Evolutionary conservation across 305 asterid genomes (phyloP).

Genomic region (Striga hermonthica): DNA sequence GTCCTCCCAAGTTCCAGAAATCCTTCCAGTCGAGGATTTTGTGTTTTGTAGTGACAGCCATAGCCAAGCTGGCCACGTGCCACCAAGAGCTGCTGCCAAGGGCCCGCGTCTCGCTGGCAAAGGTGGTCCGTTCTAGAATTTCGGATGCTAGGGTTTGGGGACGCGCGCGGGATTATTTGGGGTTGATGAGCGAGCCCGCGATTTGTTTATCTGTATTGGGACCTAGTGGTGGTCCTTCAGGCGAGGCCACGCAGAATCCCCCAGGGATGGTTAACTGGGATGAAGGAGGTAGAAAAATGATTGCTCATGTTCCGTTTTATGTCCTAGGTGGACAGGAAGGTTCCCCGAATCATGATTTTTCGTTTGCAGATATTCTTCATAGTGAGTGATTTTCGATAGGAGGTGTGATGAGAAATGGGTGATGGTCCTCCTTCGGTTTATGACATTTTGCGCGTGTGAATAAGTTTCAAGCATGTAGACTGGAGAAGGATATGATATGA

Average conservation of each 20-base stretch:
- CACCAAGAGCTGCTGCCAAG: conserved; percentile 84
- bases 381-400: conserved; percentile 35
- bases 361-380: conserved; percentile 65
- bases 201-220: conserved; percentile 83
- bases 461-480: too few relatives aligned
- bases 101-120: conserved; percentile 85
- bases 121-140: conserved; percentile 87
- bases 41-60: conserved; percentile 91
- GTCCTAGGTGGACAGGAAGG: conserved; percentile 79
- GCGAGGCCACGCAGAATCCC: conserved; percentile 51
- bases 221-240: conserved; percentile 53
- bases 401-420: too few relatives aligned
- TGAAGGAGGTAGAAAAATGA: conserved; percentile 66
- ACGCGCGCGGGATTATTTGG: conserved; percentile 83
- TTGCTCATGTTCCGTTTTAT: conserved; percentile 79
- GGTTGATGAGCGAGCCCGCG: conserved; percentile 87
- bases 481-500: too few relatives aligned
- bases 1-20: conserved; percentile 53
- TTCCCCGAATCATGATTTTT: conserved; percentile 73
- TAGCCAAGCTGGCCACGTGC: conserved; percentile 84
- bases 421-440: too few relatives aligned
- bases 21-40: conserved; percentile 85
- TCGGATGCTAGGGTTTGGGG: conserved; percentile 78
- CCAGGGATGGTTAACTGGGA: conserved; percentile 85
- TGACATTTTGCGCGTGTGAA: too few relatives aligned